A percentile compares a stretch with the other conserved stretches of the same genome.
These are phyloP conservation scores for Hevea brasiliensis DNA, from an alignment of 345 rosid species.

Conservation along the genomic window DNA sequence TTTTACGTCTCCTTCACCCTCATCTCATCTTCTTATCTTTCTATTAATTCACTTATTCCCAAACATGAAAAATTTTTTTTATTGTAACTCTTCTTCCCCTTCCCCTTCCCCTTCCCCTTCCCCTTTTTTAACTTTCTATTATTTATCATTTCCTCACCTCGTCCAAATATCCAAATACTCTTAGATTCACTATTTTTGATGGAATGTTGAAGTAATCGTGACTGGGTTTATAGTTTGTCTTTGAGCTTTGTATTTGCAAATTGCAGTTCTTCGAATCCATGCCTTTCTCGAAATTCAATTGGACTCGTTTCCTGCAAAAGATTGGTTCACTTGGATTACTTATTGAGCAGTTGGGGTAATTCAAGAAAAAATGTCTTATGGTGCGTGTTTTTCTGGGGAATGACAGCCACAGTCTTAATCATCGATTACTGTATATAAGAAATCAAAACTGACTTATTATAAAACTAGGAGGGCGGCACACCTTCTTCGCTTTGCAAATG, in stretches of 20 bases:
- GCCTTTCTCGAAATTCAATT: conserved; percentile 44
- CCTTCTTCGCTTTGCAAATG: conserved; percentile 49
- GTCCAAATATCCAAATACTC: too few relatives aligned
- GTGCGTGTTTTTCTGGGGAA: conserved; percentile 36
- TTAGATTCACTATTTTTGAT: too few relatives aligned
- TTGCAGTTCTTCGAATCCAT: conserved; percentile 57
- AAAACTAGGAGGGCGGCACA: conserved; percentile 42
- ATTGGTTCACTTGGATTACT: conserved; percentile 35
- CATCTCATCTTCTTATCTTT: too few relatives aligned
- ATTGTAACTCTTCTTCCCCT: too few relatives aligned
- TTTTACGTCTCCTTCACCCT: too few relatives aligned
- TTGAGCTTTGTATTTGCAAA: conserved; percentile 18
- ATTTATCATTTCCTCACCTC: too few relatives aligned
- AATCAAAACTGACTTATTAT: conserved; percentile 19
- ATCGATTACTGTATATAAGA: conserved; percentile 32
- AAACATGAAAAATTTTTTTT: too few relatives aligned
- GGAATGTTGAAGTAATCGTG: neutral
- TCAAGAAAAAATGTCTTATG: conserved; percentile 41
- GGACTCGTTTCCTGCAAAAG: conserved; percentile 43
- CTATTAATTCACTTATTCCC: too few relatives aligned
- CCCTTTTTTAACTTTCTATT: too few relatives aligned
- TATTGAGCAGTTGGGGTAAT: conserved; percentile 47
- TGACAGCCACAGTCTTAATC: conserved; percentile 23
- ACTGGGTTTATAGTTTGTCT: conserved; percentile 11
- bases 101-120: too few relatives aligned